Base-by-base conservation (phyloP, 495 filamentous ascomycete genomes). In the Penicillium canescens region DNA sequence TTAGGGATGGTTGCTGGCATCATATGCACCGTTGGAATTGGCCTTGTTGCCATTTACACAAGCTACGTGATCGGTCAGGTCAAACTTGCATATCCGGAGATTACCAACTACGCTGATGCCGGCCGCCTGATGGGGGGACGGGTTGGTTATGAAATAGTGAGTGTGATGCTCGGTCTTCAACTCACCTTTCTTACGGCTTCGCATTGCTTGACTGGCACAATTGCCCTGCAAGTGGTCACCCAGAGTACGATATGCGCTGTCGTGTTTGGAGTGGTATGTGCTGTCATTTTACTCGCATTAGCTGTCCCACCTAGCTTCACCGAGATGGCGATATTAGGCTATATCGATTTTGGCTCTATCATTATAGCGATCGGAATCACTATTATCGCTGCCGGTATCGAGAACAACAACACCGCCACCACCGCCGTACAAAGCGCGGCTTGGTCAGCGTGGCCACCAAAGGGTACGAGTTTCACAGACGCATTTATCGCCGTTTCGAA, bases 51-150 rank as follows among this genome's bases (percentile, higher is more conserved):
- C 51, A 84, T 85, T 56, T 92, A 90, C 65, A 87, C 85, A 40
- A 85, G 85, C 63, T 88, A 85, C 53, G 75, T 89, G 41, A 77
- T 91, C 48, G 87, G 84, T 31, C 85, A 89, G 68, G 82, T 91
- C 54, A 89, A 88, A 63, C 45, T 86, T 23, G 75, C 75, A 42
- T 84, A 82, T 62, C 88, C 87, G 1, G 68, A 85, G 35, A 79
- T 90, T 7, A 66, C 79, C 56, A 79, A 84, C 63, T 86, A 89
- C 49, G 80, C 85, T 18, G 86, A 91, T 61, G 86, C 80, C 4
- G 49, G 49, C n/a, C 49, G 12, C 10, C 49, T 39, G 57, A 78
- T 82, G 67, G 85, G 85, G n/a, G 52, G 52, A n/a, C 52, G 52
- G 4, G 75, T 80, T 42, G 86, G 84, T 1, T 83, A 83, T 50